Evolutionary conservation across 2,329 filamentous ascomycete genomes (phyloP).

Genomic region (Hysterium pulicare): DNA sequence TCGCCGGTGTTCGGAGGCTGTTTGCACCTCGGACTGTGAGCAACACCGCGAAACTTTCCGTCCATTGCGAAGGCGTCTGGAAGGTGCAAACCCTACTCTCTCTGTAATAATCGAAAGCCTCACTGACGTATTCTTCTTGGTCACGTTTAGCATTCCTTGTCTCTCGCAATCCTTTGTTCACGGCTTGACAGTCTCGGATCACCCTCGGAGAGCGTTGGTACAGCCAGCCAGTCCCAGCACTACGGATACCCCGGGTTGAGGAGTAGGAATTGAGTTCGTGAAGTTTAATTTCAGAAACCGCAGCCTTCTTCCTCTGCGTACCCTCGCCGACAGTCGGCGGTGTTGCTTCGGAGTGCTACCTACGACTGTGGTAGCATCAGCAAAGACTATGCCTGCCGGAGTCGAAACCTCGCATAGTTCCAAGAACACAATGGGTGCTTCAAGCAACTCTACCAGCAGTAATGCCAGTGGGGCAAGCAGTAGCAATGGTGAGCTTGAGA

Average conservation of each 20-base stretch:
- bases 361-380: neutral
- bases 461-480: constrained; percentile 27
- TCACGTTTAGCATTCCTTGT: constrained; percentile 16
- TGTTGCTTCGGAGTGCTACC: neutral
- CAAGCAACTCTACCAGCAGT: constrained; percentile 23
- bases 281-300: too few relatives aligned
- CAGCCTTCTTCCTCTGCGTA: too few relatives aligned
- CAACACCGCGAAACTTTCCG: constrained; percentile 7
- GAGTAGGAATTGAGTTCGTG: too few relatives aligned
- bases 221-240: too few relatives aligned
- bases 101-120: constrained; percentile 4
- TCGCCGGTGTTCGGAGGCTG: constrained; percentile 15
- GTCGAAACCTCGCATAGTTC: constrained; percentile 12
- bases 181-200: too few relatives aligned
- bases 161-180: constrained; percentile 21
- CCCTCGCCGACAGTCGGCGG: too few relatives aligned
- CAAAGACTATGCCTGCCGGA: constrained; percentile 22
- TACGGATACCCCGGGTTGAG: too few relatives aligned
- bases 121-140: constrained; percentile 21
- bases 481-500: constrained; percentile 31
- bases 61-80: constrained; percentile 4
- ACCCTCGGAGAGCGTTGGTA: neutral
- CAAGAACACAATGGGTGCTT: constrained; percentile 23
- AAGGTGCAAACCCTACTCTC: constrained; percentile 17
- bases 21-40: constrained; percentile 7